These are phyloP conservation scores for Neonectria coccinea DNA, from an alignment of 2,329 filamentous ascomycete genomes.

Conservation along the genomic window DNA sequence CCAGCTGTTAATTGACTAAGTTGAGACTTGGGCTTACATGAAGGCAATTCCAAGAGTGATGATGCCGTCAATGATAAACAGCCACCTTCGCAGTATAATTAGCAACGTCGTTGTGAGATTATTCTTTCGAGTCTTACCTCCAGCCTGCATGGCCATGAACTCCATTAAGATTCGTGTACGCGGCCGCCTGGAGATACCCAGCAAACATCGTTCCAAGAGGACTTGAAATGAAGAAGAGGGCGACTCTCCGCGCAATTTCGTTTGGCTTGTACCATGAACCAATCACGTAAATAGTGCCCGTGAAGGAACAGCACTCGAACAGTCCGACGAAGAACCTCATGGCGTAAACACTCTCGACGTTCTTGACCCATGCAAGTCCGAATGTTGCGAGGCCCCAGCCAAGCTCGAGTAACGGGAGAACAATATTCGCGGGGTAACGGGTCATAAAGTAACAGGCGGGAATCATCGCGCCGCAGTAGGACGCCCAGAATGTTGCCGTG, in stretches of 20 bases:
- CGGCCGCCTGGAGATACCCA: slow-evolving; percentile 63
- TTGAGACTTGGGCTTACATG: slow-evolving; percentile 38
- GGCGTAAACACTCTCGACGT: slow-evolving; percentile 50
- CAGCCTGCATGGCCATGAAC: slow-evolving; percentile 54
- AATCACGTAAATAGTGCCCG: slow-evolving; percentile 44
- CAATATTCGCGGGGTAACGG: slow-evolving; percentile 35
- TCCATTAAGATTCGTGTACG: slow-evolving; percentile 65
- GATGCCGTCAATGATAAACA: slow-evolving; percentile 70
- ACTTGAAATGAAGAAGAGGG: slow-evolving; percentile 57
- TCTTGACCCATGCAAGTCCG: slow-evolving; percentile 38
- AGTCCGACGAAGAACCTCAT: slow-evolving; percentile 57
- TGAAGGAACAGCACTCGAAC: slow-evolving; percentile 46
- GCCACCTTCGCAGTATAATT: slow-evolving; percentile 49
- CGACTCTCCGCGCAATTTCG: slow-evolving; percentile 53
- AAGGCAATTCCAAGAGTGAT: slow-evolving; percentile 67
- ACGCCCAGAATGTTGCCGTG: slow-evolving; percentile 46
- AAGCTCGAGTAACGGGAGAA: slow-evolving; percentile 50
- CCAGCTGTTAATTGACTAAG: background rate
- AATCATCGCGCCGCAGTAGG: slow-evolving; percentile 16
- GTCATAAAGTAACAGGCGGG: slow-evolving; percentile 33
- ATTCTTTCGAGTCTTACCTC: slow-evolving; percentile 9
- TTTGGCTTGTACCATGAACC: slow-evolving; percentile 57
- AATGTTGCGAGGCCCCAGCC: slow-evolving; percentile 44
- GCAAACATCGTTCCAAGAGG: slow-evolving; percentile 58
- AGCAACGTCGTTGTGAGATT: background rate